Base-by-base conservation (phyloP, 192 early-diverging fungal genomes). In the Dissophora globulifera region DNA sequence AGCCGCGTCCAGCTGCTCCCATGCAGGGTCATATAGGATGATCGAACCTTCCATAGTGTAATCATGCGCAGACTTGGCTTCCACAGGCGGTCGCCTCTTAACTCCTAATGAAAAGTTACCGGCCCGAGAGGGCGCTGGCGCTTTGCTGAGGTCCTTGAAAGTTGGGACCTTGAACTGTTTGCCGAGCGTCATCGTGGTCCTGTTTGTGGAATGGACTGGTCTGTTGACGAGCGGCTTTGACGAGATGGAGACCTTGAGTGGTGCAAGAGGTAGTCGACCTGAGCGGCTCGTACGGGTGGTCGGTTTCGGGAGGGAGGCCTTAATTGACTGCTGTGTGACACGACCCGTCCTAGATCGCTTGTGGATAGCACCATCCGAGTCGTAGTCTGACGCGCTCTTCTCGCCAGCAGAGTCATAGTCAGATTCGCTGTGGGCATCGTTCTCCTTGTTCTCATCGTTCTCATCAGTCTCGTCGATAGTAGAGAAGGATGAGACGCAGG, bases 31-130 rank as follows among this genome's bases (percentile, higher is more conserved):
- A 80, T 92, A 95, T 10, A 99, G 67, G 9, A 99, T 86, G 32
- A 99, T 85, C 1, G 97, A 93, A 23, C 88, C 90, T 47, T 92
- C 90, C 8, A 87, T 87, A 12, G 90, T 91, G 13, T 93, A 94
- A 50, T 96, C 95, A 59, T 97, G 89, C 20, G 93, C 82, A 6
- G 92, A 87, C 10, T 89, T 88, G 27, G 65, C 85, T 40, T 72
- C 58, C 23, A 85, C 54, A 2, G 47, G 38, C 19, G 46, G 45
- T 48, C 62, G 25, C 42, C 58, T 40, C 17, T 80, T 74, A 31
- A 53, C 56, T 43, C 58, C 62, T 3, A 71, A 41, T 3, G 46
- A 55, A 15, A 55, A 26, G 26, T 38, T 30, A 19, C 25, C 47
- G 5, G 33, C 47, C 29, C 43, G 25, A 2, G 57, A 17, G 7